Conservation (phyloP, 352 stramenopile genomes). For the Globisporangium cylindrosporum region DNA sequence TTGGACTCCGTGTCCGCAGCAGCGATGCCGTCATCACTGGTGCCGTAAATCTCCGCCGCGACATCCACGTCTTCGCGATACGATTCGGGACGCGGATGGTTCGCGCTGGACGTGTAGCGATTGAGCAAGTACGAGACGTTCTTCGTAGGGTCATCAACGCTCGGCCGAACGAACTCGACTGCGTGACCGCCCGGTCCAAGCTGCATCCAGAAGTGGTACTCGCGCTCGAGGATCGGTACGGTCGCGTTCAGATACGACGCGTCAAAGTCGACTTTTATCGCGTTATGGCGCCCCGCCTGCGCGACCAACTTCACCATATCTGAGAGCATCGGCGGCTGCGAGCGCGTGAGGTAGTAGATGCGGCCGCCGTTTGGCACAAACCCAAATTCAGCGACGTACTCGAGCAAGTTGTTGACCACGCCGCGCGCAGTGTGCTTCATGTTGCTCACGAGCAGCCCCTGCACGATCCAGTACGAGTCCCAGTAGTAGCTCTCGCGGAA, state of each 20-base stretch:
- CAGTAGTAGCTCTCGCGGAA: constrained; percentile 94
- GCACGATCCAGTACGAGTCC: constrained; percentile 92
- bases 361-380: constrained; percentile 90
- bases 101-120: constrained; percentile 70
- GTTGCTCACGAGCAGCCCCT: constrained; percentile 79
- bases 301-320: constrained; percentile 79
- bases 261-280: constrained; percentile 42
- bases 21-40: constrained; percentile 26
- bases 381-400: constrained; percentile 83
- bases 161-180: constrained; percentile 36
- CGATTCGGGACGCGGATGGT: constrained; percentile 81
- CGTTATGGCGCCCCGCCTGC: constrained; percentile 21
- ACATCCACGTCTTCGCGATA: constrained; percentile 81
- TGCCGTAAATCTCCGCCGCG: constrained; percentile 58
- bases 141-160: not conserved
- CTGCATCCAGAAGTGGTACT: constrained; percentile 88
- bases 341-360: constrained; percentile 90
- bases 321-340: constrained; percentile 88
- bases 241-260: constrained; percentile 41
- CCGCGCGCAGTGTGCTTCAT: constrained; percentile 76
- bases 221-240: constrained; percentile 65
- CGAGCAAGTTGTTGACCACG: constrained; percentile 85
- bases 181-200: constrained; percentile 56
- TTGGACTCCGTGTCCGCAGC: constrained; percentile 37
- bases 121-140: constrained; percentile 57